These are phyloP conservation scores for Phylloporus scabripes DNA, from an alignment of 768 basidiomycete species.

Conservation along the genomic window DNA sequence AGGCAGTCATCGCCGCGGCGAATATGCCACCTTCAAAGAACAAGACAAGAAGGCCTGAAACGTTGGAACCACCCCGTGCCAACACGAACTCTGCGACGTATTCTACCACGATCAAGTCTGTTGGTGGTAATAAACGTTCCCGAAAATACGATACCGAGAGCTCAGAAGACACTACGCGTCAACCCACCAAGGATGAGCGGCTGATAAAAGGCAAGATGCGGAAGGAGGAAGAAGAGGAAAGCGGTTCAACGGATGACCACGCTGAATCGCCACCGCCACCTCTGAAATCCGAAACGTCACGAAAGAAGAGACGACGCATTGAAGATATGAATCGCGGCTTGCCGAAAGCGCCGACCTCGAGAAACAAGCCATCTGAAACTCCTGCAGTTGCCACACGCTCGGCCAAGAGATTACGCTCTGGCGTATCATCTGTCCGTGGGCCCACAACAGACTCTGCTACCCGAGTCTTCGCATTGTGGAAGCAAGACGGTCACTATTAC, in stretches of 20 bases:
- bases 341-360: conserved; percentile 23
- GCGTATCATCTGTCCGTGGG: conserved; percentile 21
- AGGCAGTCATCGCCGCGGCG: conserved; percentile 1
- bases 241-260: conserved; percentile 38
- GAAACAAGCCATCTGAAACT: conserved; percentile 23
- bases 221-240: conserved; percentile 31
- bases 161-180: conserved; percentile 12
- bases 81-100: conserved; percentile 1
- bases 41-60: not conserved
- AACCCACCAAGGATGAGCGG: conserved; percentile 29
- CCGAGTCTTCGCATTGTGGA: conserved; percentile 70
- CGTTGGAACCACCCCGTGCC: conserved; percentile 2
- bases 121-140: conserved; percentile 18
- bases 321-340: conserved; percentile 21
- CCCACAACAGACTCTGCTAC: conserved; percentile 33
- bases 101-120: conserved; percentile 5
- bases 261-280: conserved; percentile 30
- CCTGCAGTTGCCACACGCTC: conserved; percentile 31
- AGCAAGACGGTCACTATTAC: conserved; percentile 53
- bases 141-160: conserved; percentile 24
- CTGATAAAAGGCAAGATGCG: not conserved
- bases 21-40: conserved; percentile 7
- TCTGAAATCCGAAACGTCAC: conserved; percentile 15
- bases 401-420: conserved; percentile 38
- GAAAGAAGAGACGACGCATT: conserved; percentile 46